Evolutionary conservation across 2,329 filamentous ascomycete genomes (phyloP), one percentile per base, ranked within the genome.

Genomic region (Hysterium pulicare): DNA sequence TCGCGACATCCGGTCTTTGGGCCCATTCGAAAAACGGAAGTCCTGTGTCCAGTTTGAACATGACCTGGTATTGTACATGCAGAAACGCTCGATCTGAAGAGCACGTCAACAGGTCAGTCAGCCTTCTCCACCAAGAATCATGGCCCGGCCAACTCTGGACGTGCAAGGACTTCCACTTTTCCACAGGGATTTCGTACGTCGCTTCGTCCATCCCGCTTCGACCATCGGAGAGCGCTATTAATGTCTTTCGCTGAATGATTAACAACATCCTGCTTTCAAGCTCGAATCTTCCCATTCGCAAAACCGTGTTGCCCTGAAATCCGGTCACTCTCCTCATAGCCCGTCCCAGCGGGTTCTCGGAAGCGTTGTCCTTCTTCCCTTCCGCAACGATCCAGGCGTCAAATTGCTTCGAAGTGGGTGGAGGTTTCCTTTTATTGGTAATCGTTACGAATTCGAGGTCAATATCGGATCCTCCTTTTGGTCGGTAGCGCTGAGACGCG

Each of bases 201-300:
- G 7, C 24, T 13, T 28, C 24, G 13, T 28, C 24, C 13, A 7
- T 28, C 8, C 24, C 24, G 24, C 13, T 28, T 13, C 13, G 24
- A 28, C 24, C 24, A 28, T 28, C 13, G 13, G 8, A 13, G 13
- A 28, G 24, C 24, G 7, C 8, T 7, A 28, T 28, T 8, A 28
- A 13, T 13, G 24, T 28, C 13, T 8, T 28, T 28, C 24, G 7
- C 8, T 13, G 24, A 8, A 28, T 8, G 24, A 28, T 28, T 13
- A 28, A 28, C 13, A 28, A 7, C 24, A 28, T 28, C 8, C 24
- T 7, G 13, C 24, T 13, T 28, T 28, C 8, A 28, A 41, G 5
- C 35, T 36, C n/a, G 26, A 54, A 51, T 23, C 48, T 48, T 1
- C 48, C 50, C n/a, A 26, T 38, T 20, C 51, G 40, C 11, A 54